Evolutionary conservation across 768 basidiomycete species (phyloP), one percentile per base, ranked within the genome.

Genomic region (Suillus fuscotomentosus): DNA sequence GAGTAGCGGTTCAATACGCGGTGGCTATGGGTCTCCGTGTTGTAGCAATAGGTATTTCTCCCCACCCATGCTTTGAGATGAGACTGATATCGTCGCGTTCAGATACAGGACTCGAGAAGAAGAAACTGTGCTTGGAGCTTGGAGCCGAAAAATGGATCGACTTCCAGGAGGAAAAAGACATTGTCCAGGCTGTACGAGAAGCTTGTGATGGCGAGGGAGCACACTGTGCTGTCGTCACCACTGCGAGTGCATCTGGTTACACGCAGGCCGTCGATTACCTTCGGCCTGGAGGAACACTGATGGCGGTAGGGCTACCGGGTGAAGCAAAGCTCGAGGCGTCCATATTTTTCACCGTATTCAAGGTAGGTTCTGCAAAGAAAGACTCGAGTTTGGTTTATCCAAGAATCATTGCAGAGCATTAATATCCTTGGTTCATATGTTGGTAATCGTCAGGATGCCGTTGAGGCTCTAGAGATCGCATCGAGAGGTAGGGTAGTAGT

Each of bases 81-180:
- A 64, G 51, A 51, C 17, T 39, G 15, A 24, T 22, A 11, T 60
- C 10, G 27, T 51, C 39, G 47, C 13, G 14, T 36, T 54, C 73
- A 83, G 94, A 95, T 70, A 87, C 87, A 3, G 91, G 92, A 17
- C 85, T 77, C 8, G 88, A 90, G 65, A 95, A 94, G 80, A 80
- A 83, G 70, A 77, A 86, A 55, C 79, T 92, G 3, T 84, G 83
- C 72, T 66, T 78, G 64, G 73, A 80, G 11, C 85, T 92, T 56
- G 91, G 92, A 34, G 90, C 89, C 0, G 89, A 92, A 69, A 82
- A 82, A 65, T 89, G 87, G 86, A 82, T 97, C 65, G 95, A 96
- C 77, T 96, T 91, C 79, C 84, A 80, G 63, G 78, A 85, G 70
- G 82, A 81, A 11, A 83, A 87, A 69, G 84, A 94, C 68, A 78